Evolutionary conservation across 2,329 filamentous ascomycete genomes (phyloP).

Genomic region (Colletotrichum sp.): DNA sequence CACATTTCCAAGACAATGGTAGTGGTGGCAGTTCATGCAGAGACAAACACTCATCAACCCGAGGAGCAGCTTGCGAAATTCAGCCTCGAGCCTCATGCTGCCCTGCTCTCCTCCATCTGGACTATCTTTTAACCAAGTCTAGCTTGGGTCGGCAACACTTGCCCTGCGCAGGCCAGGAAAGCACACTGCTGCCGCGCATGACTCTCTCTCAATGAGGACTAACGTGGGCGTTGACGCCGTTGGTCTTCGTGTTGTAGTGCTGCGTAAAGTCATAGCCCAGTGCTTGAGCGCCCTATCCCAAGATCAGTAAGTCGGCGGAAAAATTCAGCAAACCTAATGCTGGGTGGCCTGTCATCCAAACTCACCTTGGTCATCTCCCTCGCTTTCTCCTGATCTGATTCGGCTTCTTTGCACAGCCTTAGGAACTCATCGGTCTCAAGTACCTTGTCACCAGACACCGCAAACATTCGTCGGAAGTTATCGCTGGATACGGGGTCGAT

Average conservation of each 20-base stretch:
- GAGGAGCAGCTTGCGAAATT: background rate
- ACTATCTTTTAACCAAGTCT: background rate
- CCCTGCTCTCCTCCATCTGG: background rate
- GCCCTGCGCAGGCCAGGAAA: background rate
- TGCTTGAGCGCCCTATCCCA: background rate
- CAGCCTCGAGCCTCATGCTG: background rate
- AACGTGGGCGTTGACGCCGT: background rate
- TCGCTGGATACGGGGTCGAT: slow-evolving; percentile 45
- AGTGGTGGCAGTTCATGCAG: background rate
- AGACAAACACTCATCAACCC: background rate
- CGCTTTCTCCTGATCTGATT: slow-evolving; percentile 34
- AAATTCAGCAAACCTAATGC: background rate
- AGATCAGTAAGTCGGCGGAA: background rate
- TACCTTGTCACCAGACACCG: slow-evolving; percentile 38
- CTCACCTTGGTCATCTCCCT: slow-evolving; percentile 35
- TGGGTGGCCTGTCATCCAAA: slow-evolving; percentile 31
- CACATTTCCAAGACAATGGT: background rate
- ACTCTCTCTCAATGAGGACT: background rate
- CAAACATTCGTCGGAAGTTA: slow-evolving; percentile 45
- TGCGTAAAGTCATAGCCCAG: slow-evolving; percentile 46
- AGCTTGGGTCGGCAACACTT: background rate
- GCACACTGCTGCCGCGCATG: background rate
- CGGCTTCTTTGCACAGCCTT: slow-evolving; percentile 36
- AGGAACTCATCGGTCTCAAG: slow-evolving; percentile 31
- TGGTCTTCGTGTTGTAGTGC: slow-evolving; percentile 37